Conservation (phyloP, 106 monocot species). For the Ottelia alismoides region DNA sequence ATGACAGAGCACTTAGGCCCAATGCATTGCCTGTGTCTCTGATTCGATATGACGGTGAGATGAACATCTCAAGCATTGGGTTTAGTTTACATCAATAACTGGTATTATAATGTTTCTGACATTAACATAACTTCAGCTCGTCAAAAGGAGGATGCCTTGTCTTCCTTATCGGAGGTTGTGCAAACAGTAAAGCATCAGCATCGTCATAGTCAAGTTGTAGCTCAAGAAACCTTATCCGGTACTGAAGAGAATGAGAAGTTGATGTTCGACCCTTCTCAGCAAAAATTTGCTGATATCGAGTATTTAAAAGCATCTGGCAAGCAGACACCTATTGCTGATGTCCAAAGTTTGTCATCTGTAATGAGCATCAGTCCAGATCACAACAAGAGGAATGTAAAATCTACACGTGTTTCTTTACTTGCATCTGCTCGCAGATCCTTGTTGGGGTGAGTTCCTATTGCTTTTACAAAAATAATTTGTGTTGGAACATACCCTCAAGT, state of each 20-base stretch:
- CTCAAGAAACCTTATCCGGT: not conserved
- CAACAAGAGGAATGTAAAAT: conserved; percentile 13
- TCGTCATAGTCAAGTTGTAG: not conserved
- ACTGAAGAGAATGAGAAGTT: not conserved
- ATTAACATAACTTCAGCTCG: conserved; percentile 11
- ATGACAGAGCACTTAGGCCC: conserved; percentile 69
- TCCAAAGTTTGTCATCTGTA: conserved; percentile 27
- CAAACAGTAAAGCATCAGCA: conserved; percentile 15
- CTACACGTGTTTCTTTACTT: conserved; percentile 10
- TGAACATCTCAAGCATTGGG: not conserved
- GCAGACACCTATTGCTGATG: conserved; percentile 29
- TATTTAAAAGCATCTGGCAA: conserved; percentile 33
- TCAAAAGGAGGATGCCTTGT: conserved; percentile 24
- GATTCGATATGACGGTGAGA: conserved; percentile 87
- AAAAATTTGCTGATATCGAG: conserved; percentile 19
- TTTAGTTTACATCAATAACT: not conserved
- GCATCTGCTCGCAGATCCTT: conserved; percentile 65
- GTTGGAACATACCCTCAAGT: no score
- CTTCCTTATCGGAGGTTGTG: conserved; percentile 22
- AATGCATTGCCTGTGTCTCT: conserved; percentile 86
- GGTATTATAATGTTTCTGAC: not conserved
- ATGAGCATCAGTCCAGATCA: conserved; percentile 15
- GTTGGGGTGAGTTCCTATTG: conserved; percentile 56
- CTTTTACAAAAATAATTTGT: no score
- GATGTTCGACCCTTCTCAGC: not conserved